Evolutionary conservation across 257 asterid genomes (phyloP).

Genomic region (Echites panduratus): DNA sequence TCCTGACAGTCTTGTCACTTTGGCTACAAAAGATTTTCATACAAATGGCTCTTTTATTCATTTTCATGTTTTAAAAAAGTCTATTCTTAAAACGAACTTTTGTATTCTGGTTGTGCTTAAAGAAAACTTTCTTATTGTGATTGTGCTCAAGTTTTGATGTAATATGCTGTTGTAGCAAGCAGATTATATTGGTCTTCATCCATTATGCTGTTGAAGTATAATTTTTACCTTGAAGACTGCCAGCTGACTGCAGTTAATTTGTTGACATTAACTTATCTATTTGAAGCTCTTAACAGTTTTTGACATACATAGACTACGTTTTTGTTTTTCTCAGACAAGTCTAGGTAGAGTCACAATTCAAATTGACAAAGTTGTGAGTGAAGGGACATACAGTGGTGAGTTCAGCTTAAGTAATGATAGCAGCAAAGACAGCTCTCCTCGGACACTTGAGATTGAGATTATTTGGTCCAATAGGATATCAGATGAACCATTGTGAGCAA

Average conservation of each 20-base stretch:
- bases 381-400: constrained; percentile 60
- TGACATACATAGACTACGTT: neutral
- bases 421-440: constrained; percentile 46
- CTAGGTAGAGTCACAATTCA: constrained; percentile 69
- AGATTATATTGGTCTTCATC: neutral
- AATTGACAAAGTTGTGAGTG: constrained; percentile 70
- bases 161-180: neutral
- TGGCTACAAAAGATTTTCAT: neutral
- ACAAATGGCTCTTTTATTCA: neutral
- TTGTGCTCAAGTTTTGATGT: neutral
- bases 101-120: neutral
- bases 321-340: constrained; percentile 43
- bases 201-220: neutral
- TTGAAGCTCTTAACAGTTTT: neutral
- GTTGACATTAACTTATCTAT: neutral
- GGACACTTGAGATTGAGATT: constrained; percentile 69
- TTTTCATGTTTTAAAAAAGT: neutral
- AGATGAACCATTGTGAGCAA: constrained; percentile 27
- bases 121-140: too few species aligned
- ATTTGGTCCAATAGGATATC: constrained; percentile 57
- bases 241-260: neutral
- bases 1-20: neutral
- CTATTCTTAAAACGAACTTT: neutral
- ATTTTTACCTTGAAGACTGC: neutral
- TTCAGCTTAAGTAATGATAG: constrained; percentile 53